Base-by-base conservation (phyloP, 2,329 filamentous ascomycete genomes). In the Penicillium sclerotiorum region DNA sequence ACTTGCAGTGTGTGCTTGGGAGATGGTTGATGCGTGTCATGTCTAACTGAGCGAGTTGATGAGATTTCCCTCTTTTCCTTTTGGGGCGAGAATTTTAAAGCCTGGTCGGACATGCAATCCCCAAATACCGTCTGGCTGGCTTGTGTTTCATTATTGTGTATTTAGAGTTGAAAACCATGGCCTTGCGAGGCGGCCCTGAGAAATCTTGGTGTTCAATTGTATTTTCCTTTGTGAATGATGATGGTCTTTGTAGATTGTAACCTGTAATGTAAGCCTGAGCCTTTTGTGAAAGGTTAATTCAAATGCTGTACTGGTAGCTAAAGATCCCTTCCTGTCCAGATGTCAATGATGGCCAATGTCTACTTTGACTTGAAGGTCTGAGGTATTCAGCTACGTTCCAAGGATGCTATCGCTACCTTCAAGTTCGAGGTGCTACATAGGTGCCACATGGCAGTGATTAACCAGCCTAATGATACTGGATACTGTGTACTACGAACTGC, bases 71-170 rank as follows among this genome's bases (percentile, higher is more conserved):
- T 43, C 33, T 20, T 21, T 40, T 30, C 38, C 54, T 54, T 40
- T 53, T 53, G 32, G 47, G n/a, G n/a, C 39, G 40, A 40, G 47
- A 48, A 53, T 57, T 57, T 56, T 53, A 55, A 66, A 66, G 62
- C 50, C 61, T 55, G 54, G 63, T 59, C 59, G 58, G 53, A 55
- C 53, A 54, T 49, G 52, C 51, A 46, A 56, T 49, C 45, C 55
- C 47, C 48, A 45, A 49, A 53, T 53, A 48, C 51, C 55, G 41
- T 52, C 55, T 32, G 51, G 59, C 59, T 49, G 62, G 56, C 62
- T 63, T 65, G 63, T 70, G 67, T 69, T 66, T 67, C 63, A 68
- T 63, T 69, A 69, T 67, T 70, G 66, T 66, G 67, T 67, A 69
- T 69, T 67, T 70, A 70, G 68, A 68, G 64, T 66, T 65, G 55